Evolutionary conservation across 2,329 filamentous ascomycete species (phyloP), one percentile per base, ranked within the genome.

Genomic region (Plenodomus tracheiphilus): DNA sequence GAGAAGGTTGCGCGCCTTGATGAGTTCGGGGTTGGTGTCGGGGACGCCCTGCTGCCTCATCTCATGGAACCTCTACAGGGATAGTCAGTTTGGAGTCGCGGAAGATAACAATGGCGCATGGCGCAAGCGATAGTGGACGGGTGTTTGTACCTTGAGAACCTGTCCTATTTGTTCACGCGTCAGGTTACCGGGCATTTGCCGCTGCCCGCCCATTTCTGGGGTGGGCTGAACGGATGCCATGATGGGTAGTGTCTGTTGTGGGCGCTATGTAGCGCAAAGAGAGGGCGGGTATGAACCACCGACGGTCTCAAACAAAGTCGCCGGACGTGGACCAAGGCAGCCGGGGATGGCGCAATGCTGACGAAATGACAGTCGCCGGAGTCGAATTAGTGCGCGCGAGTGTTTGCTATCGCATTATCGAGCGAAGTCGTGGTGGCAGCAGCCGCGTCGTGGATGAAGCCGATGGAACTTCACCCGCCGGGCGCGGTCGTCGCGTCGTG

Each of bases 11-110:
- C 90, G 86, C 25, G 86, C 83, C 74, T 94, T 95, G 65, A 93
- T 81, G 65, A 87, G 92, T 70, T 97, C 92, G 39, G 93, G 93
- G 65, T 97, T 91, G 47, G 82, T 87, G 47, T 85, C 81, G 35
- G 89, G 84, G 19, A 95, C 87, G 60, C 92, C 92, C 64, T 87
- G 82, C 47, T 89, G 83, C 74, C 93, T 94, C 88, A 97, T 91
- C 71, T 89, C 85, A 68, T 89, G 87, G 59, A 89, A 94, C 81
- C 90, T 91, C 92, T 97, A 32, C 46, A 41, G 39, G 51, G 72
- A 80, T 66, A 81, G 76, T 53, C 2, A 39, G 21, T 9, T 41
- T 21, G 10, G 4, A 11, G 4, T 32, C 13, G 11, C 6, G 28
- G 15, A 4, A 4, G 15, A 35, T 41, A 40, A 46, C 40, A 53